Conservation (phyloP, 495 filamentous ascomycete species). For the Ramalina intermedia region DNA sequence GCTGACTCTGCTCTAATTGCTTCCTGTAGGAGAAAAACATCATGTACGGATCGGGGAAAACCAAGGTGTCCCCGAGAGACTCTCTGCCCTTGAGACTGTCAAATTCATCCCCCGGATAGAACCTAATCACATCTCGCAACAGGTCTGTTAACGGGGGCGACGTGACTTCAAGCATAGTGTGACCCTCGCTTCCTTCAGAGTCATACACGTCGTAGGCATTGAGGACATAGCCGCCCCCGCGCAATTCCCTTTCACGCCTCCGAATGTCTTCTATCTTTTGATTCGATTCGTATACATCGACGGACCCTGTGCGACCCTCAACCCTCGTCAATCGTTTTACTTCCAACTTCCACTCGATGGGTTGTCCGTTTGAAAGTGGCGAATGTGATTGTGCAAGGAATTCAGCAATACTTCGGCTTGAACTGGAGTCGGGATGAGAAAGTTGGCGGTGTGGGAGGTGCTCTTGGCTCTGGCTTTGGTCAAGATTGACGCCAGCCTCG, state of each 20-base stretch:
- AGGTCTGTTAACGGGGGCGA: constrained; percentile 7
- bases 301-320: constrained; percentile 5
- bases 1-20: constrained; percentile 1
- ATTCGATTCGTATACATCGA: constrained; percentile 10
- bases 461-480: too few species aligned
- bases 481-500: too few species aligned
- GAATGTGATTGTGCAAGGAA: too few species aligned
- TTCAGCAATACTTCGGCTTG: too few species aligned
- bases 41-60: constrained; percentile 8
- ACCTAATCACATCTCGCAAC: constrained; percentile 9
- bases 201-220: constrained; percentile 11
- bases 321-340: constrained; percentile 11
- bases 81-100: constrained; percentile 9
- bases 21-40: constrained; percentile 8
- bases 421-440: too few species aligned
- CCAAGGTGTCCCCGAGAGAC: constrained; percentile 2
- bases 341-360: constrained; percentile 6
- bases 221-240: constrained; percentile 9
- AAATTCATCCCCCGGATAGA: constrained; percentile 13
- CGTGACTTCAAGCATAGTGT: constrained; percentile 7
- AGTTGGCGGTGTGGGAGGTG: too few species aligned
- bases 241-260: constrained; percentile 3
- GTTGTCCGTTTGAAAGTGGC: too few species aligned
- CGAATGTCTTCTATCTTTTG: constrained; percentile 14
- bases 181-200: constrained; percentile 7